These are phyloP conservation scores for Croton laevigatus DNA, from an alignment of 441 rosid genomes.

Conservation along the genomic window DNA sequence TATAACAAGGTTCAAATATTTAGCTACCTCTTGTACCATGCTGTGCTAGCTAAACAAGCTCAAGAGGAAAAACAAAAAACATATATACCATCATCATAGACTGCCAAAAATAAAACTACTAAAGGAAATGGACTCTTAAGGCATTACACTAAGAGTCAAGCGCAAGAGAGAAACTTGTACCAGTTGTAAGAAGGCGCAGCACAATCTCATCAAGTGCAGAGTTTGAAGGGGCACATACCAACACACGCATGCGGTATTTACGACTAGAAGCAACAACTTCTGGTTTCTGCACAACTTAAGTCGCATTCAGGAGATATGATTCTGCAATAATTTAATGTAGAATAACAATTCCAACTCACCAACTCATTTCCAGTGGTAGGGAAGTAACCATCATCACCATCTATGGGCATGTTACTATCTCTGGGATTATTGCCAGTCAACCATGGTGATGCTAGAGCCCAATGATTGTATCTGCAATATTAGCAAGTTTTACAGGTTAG, in stretches of 20 bases:
- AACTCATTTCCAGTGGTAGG: slow-evolving; percentile 87
- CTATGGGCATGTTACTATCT: slow-evolving; percentile 73
- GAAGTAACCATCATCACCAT: slow-evolving; percentile 87
- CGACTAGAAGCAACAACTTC: slow-evolving; percentile 75
- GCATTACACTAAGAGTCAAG: not conserved
- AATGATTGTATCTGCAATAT: slow-evolving; percentile 57
- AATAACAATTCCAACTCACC: slow-evolving; percentile 45
- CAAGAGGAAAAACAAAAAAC: not conserved
- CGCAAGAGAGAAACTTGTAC: slow-evolving; percentile 39
- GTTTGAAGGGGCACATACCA: slow-evolving; percentile 97
- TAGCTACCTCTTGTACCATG: not conserved
- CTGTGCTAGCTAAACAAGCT: not conserved
- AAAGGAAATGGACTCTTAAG: too few relatives aligned
- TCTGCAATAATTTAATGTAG: not conserved
- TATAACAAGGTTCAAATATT: not conserved
- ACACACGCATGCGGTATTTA: slow-evolving; percentile 68
- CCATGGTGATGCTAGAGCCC: slow-evolving; percentile 93
- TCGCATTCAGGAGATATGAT: slow-evolving; percentile 16
- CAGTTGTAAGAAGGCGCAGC: slow-evolving; percentile 68
- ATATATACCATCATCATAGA: slow-evolving; percentile 3
- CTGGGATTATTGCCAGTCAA: slow-evolving; percentile 68
- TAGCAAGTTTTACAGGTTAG: slow-evolving; percentile 18
- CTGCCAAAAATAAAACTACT: not conserved
- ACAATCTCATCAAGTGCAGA: slow-evolving; percentile 99
- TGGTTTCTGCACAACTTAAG: slow-evolving; percentile 60